These are phyloP conservation scores for Irpex sp. DNA, from an alignment of 1,284 basidiomycete genomes.

Conservation along the genomic window DNA sequence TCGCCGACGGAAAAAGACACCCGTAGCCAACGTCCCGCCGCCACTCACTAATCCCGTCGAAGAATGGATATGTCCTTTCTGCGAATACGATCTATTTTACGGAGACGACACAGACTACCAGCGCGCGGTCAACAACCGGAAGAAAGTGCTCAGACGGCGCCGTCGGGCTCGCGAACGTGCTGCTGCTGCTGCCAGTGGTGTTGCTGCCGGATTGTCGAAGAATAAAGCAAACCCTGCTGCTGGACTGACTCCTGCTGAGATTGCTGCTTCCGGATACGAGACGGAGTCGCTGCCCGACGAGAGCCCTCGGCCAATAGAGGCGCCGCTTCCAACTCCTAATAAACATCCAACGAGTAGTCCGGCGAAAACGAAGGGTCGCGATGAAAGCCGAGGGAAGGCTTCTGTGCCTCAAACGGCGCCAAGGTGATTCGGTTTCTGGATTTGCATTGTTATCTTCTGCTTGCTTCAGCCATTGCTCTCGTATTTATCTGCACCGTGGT, in stretches of 20 bases:
- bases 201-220: constrained; percentile 23
- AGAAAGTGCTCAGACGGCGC: constrained; percentile 71
- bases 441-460: background rate
- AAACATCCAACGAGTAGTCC: background rate
- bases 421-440: background rate
- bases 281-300: background rate
- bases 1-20: constrained; percentile 33
- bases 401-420: background rate
- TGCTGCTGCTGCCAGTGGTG: constrained; percentile 38
- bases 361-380: background rate
- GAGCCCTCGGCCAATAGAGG: background rate
- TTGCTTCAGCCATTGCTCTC: background rate
- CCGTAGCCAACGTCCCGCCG: constrained; percentile 26
- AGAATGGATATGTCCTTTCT: constrained; percentile 87
- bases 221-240: constrained; percentile 21
- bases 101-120: constrained; percentile 63
- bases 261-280: background rate
- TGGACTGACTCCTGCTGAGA: background rate
- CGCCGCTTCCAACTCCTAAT: background rate
- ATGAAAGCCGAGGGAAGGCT: background rate
- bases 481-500: background rate
- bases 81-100: constrained; percentile 84
- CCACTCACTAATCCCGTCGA: constrained; percentile 59
- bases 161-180: constrained; percentile 75
- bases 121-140: constrained; percentile 64